phyloP scores from a whole-genome alignment of 208 protist species.

The Tetramitus jugosus region DNA sequence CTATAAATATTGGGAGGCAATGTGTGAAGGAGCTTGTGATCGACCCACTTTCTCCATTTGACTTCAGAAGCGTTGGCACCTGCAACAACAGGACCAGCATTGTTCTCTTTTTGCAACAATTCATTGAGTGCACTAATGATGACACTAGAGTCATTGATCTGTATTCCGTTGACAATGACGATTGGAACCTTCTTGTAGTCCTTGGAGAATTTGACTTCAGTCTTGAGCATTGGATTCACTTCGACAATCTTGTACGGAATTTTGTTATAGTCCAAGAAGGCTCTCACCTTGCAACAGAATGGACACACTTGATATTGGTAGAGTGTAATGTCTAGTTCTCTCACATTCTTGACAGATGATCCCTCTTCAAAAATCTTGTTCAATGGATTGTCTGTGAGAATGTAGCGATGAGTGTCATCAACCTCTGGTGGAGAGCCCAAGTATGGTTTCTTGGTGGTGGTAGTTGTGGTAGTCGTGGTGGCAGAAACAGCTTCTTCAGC shows the following conservation, averaged over 20 bases:
- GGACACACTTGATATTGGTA: constrained; percentile 25
- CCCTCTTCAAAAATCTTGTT: too few species aligned
- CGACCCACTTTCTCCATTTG: constrained; percentile 20
- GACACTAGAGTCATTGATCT: constrained; percentile 21
- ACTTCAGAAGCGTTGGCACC: too few species aligned
- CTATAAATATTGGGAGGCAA: constrained; percentile 23
- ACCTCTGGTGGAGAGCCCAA: too few species aligned
- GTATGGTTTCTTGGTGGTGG: too few species aligned
- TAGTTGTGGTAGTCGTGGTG: too few species aligned
- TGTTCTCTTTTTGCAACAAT: neutral
- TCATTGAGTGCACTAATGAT: constrained; percentile 10
- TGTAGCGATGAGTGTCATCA: too few species aligned
- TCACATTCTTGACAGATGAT: too few species aligned
- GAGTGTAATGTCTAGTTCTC: too few species aligned
- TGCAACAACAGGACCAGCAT: too few species aligned
- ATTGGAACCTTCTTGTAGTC: constrained; percentile 37
- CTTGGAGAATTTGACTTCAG: constrained; percentile 25
- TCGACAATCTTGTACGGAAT: constrained; percentile 34
- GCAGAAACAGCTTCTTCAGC: too few species aligned
- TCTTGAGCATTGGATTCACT: constrained; percentile 31
- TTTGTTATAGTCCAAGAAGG: constrained; percentile 30
- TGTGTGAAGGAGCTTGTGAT: constrained; percentile 6
- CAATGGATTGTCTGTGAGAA: too few species aligned
- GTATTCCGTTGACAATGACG: constrained; percentile 15
- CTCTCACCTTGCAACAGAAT: constrained; percentile 26